Evolutionary conservation across 495 filamentous ascomycete genomes (phyloP).

Genomic region (Aspergillus ostianus): DNA sequence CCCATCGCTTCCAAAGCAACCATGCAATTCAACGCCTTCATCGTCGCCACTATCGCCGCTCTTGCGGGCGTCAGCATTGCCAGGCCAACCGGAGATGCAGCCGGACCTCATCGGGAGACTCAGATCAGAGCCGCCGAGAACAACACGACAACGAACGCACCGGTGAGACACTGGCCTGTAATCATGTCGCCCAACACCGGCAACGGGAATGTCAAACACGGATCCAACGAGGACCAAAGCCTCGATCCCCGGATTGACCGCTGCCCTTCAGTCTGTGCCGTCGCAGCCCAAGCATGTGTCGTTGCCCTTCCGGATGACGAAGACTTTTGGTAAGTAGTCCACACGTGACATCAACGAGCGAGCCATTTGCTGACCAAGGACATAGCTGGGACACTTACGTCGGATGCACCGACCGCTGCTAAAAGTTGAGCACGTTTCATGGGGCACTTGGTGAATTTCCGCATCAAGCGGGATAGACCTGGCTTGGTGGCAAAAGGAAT

Average conservation of each 20-base stretch:
- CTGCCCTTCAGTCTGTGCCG: conserved; percentile 29
- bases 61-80: neutral
- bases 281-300: conserved; percentile 27
- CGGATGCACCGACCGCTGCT: conserved; percentile 25
- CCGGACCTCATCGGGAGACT: neutral
- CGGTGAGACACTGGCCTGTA: neutral
- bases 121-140: neutral
- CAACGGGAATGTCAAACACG: neutral
- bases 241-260: conserved; percentile 7
- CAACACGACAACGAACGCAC: neutral
- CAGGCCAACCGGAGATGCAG: neutral
- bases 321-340: conserved; percentile 26
- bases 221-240: neutral
- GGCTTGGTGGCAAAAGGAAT: neutral
- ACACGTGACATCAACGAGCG: neutral
- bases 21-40: neutral
- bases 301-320: conserved; percentile 31
- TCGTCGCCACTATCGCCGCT: neutral
- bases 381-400: conserved; percentile 24
- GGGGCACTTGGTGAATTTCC: too few species aligned
- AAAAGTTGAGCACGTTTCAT: neutral
- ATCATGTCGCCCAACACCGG: neutral
- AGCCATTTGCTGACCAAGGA: neutral
- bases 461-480: too few species aligned
- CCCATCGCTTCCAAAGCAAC: neutral